Base-by-base conservation (phyloP, 768 basidiomycete genomes). In the Lentinus brumalis region DNA sequence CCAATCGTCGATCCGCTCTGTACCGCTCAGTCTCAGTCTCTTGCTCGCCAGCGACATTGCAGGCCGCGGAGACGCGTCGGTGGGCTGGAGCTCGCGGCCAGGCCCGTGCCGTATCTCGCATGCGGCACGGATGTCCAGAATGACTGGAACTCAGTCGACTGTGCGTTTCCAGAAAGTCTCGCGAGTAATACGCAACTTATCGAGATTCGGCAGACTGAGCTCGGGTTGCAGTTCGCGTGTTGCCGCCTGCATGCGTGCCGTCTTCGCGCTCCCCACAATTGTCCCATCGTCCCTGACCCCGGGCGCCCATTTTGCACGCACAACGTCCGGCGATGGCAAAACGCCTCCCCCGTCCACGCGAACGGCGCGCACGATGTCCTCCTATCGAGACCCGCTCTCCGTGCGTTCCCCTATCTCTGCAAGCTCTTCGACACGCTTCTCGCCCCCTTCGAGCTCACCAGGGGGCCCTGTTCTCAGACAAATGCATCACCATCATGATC, bases 271-370 rank as follows among this genome's bases (percentile, higher is more conserved):
- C 38, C 51, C 61, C 61, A 32, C 50, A 63, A 38, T 38, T 51
- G 61, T 42, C 29, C 53, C 16, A 31, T 26, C 57, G 57, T 55
- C 61, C 61, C 61, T 63, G 61, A 51, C 40, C 9, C 47, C 40
- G 60, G 56, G 54, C 59, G 59, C 59, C 60, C 60, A 52, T 46
- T 40, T 52, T 39, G 11, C 53, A 15, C 32, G 44, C 53, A 44
- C 59, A 11, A 39, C 47, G 15, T 38, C 18, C 49, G 3, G 15
- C 21, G 16, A 16, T 16, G 21, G n/a, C 44, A 45, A 21, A 45
- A 45, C n/a, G 44, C 35, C 35, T 35, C 35, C 35, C 1, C 2
- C 21, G 21, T 35, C 35, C 35, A 35, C 35, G 35, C 35, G 35
- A 35, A 35, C 11, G 35, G 7, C 35, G 35, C 35, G 11, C 6